Evolutionary conservation across 352 stramenopile genomes (phyloP), one percentile per base, ranked within the genome.

Genomic region (Nothophytophthora sp.): DNA sequence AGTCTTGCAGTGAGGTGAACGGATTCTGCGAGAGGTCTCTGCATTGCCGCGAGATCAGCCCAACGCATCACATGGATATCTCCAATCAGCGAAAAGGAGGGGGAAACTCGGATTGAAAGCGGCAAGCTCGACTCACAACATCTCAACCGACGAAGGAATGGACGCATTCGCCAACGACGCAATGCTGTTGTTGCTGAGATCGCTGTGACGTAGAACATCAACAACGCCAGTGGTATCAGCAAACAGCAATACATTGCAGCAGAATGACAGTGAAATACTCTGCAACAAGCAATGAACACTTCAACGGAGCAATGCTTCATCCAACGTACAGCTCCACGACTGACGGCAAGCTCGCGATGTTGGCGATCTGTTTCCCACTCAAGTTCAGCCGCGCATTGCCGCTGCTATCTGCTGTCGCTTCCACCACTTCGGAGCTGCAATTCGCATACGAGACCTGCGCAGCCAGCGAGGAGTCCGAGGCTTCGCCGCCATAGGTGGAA

Each of bases 1-100:
- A 60, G 5, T 58, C 30, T 19, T 63, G 42, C 12, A 81, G 34
- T 2, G 63, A 66, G 13, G 50, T 36, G 37, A 81, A 68, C 8
- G 37, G 45, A 18, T 81, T 81, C 5, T 45, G 53, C 15, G 70
- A 77, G 22, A 76, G 20, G 36, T 77, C 64, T 25, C 70, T 81
- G 24, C 4, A 39, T 1, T 16, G 25, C 10, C 30, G 38, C 23
- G 9, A 36, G 22, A 45, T 3, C 29, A 51, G 24, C 6, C 28
- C 9, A 19, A 33, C 8, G 27, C 5, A 23, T 9, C 6, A 16
- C 15, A 27, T 2, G 5, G 5, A 39, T 7, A 32, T 1, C n/a
- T n/a, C n/a, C n/a, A n/a, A n/a, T n/a, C 19, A 50, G 11, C 6
- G 2, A 8, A 10, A 20, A 2, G n/a, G 27, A 33, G 30, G 19